Conservation (phyloP, 2,329 filamentous ascomycete species). For the Trichocomaceae sp. region DNA sequence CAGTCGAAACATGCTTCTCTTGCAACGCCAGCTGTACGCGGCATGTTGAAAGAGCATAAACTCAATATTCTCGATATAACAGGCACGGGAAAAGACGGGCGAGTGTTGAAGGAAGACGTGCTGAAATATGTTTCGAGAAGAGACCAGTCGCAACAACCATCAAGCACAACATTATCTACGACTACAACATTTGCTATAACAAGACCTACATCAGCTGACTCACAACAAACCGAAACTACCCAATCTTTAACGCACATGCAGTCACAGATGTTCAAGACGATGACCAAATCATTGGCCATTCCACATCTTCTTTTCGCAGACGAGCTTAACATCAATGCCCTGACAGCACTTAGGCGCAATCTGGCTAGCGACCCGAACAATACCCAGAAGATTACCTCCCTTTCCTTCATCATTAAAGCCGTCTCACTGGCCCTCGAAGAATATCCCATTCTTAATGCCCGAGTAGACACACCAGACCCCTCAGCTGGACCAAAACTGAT, state of each 20-base stretch:
- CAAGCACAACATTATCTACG: slow-evolving; percentile 10
- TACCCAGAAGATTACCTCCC: slow-evolving; percentile 69
- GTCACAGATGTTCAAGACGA: slow-evolving; percentile 91
- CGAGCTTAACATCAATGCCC: slow-evolving; percentile 71
- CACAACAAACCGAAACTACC: slow-evolving; percentile 59
- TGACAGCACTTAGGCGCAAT: slow-evolving; percentile 65
- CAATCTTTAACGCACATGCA: slow-evolving; percentile 71
- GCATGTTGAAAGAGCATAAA: slow-evolving; percentile 72
- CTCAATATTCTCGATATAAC: slow-evolving; percentile 70
- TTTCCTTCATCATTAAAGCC: slow-evolving; percentile 94
- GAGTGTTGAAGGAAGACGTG: slow-evolving; percentile 90
- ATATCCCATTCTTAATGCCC: slow-evolving; percentile 81
- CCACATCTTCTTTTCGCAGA: slow-evolving; percentile 95
- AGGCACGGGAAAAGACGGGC: slow-evolving; percentile 83
- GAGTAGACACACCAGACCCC: slow-evolving; percentile 59
- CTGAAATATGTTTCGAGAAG: slow-evolving; percentile 59
- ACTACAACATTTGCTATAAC: slow-evolving; percentile 16
- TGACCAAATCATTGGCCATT: slow-evolving; percentile 85
- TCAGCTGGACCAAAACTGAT: slow-evolving; percentile 64
- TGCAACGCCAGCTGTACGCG: slow-evolving; percentile 86
- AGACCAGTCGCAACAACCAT: slow-evolving; percentile 29
- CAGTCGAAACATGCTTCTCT: slow-evolving; percentile 62
- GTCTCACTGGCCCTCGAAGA: slow-evolving; percentile 75
- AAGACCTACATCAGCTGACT: slow-evolving; percentile 32
- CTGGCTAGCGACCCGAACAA: slow-evolving; percentile 57